Base-by-base conservation (phyloP, 1,139 yeast genomes). In the Candida sp. region DNA sequence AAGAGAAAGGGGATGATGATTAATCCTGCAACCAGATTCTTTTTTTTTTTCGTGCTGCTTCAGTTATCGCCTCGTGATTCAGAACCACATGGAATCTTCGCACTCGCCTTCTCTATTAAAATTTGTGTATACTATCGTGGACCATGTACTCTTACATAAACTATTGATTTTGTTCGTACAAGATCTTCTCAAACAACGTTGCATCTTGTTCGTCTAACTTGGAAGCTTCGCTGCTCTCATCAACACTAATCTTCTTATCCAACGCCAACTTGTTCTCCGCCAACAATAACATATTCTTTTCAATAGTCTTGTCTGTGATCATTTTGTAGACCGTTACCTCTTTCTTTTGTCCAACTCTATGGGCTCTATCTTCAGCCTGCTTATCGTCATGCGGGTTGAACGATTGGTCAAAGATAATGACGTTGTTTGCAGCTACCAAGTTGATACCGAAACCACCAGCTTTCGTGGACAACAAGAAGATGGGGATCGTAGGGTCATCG, bases 361-460 rank as follows among this genome's bases (percentile, higher is more conserved):
- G 99, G 0, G 99, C 97, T 64, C 99, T 82, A 68, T 94, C 99
- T 67, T 96, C 99, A 0, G 99, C 99, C 72, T 94, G 99, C 65
- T 88, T 89, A 66, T 94, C 99, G 67, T 94, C 99, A 67, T 96
- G 99, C 0, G 99, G 99, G 62, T 94, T 94, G 72, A 94, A 94
- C 45, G 96, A 88, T 66, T 92, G 94, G 66, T 94, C 99, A 63
- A 86, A 93, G 35, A 96, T 90, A 49, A 94, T 80, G 3, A 94
- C 99, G 54, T 88, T 85, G 64, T 92, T 94, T 7, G 99, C 99
- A 62, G 97, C 96, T 3, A 96, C 96, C 60, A 94, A 80, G 64
- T 94, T 94, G 69, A 94, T 94, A 53, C 99, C 99, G 71, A 94
- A 94, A 1, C 99, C 99, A 63, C 99, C 99, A 0, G 99, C 99